phyloP scores from a whole-genome alignment of 2,329 filamentous ascomycete genomes.

The Colletotrichum tofieldiae region DNA sequence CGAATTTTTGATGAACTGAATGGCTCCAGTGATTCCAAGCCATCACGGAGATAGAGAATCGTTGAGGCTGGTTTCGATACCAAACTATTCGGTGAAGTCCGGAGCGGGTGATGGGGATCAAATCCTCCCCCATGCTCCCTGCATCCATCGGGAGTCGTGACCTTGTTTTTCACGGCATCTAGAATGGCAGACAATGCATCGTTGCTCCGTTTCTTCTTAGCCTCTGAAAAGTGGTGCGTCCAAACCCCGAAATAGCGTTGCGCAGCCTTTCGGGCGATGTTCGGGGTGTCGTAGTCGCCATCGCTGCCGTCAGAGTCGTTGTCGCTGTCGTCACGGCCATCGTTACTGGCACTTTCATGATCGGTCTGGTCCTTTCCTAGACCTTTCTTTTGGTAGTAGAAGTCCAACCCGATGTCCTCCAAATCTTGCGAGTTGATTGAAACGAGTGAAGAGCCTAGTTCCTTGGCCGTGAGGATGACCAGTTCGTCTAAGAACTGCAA shows the following conservation, averaged over 20 bases:
- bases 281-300: not conserved
- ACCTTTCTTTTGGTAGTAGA: not conserved
- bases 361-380: conserved; percentile 2
- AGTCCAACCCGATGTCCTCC: not conserved
- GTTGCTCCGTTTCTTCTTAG: not conserved
- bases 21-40: not conserved
- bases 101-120: not conserved
- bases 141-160: not conserved
- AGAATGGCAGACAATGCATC: conserved; percentile 6
- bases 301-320: conserved; percentile 3
- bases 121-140: not conserved
- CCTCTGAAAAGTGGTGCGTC: not conserved
- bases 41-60: conserved; percentile 1
- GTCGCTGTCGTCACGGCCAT: not conserved
- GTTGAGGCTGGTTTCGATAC: not conserved
- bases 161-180: not conserved
- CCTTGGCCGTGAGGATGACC: conserved; percentile 3
- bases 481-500: conserved; percentile 6
- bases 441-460: conserved; percentile 8
- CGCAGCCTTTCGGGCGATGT: not conserved
- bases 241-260: conserved; percentile 2
- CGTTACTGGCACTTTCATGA: not conserved
- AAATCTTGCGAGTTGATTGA: conserved; percentile 4
- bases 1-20: not conserved
- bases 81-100: not conserved